A percentile compares a stretch with the other conserved stretches of the same genome.
Conservation (phyloP, 2,329 filamentous ascomycete species). For the Clonostachys chloroleuca region DNA sequence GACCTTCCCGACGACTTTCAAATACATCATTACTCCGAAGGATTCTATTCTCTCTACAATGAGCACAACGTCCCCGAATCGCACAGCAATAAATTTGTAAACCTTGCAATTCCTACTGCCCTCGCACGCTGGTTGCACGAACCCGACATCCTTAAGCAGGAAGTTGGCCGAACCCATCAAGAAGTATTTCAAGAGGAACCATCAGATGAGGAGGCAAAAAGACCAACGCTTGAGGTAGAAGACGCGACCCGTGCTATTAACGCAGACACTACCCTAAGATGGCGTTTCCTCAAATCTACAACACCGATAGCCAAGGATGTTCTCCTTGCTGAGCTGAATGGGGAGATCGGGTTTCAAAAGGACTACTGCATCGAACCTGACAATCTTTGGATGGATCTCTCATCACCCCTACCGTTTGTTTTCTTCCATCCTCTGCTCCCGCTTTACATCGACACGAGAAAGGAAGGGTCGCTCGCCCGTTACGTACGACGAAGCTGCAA, state of each 20-base stretch:
- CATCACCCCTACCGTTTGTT: slow-evolving; percentile 66
- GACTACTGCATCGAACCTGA: slow-evolving; percentile 64
- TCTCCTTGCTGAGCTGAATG: slow-evolving; percentile 68
- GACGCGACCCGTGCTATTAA: slow-evolving; percentile 10
- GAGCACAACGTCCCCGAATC: slow-evolving; percentile 54
- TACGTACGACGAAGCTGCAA: slow-evolving; percentile 91
- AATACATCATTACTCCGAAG: slow-evolving; percentile 66
- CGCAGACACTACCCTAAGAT: slow-evolving; percentile 48
- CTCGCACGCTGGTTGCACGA: slow-evolving; percentile 78
- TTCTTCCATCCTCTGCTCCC: slow-evolving; percentile 87
- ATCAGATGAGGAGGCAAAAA: slow-evolving; percentile 33
- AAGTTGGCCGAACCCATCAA: slow-evolving; percentile 58
- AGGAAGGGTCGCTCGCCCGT: slow-evolving; percentile 79
- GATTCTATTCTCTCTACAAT: slow-evolving; percentile 73
- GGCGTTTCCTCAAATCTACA: slow-evolving; percentile 59
- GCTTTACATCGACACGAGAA: slow-evolving; percentile 87
- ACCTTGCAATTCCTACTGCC: slow-evolving; percentile 68
- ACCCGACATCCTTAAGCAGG: slow-evolving; percentile 60
- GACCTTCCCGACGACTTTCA: slow-evolving; percentile 59
- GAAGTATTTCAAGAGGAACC: slow-evolving; percentile 65
- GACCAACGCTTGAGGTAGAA: slow-evolving; percentile 42
- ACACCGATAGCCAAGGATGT: slow-evolving; percentile 51
- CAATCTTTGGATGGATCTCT: slow-evolving; percentile 65
- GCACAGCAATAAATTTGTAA: slow-evolving; percentile 74
- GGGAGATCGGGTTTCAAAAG: slow-evolving; percentile 68